Base-by-base conservation (phyloP, 441 rosid species). In the Jatropha multifida region DNA sequence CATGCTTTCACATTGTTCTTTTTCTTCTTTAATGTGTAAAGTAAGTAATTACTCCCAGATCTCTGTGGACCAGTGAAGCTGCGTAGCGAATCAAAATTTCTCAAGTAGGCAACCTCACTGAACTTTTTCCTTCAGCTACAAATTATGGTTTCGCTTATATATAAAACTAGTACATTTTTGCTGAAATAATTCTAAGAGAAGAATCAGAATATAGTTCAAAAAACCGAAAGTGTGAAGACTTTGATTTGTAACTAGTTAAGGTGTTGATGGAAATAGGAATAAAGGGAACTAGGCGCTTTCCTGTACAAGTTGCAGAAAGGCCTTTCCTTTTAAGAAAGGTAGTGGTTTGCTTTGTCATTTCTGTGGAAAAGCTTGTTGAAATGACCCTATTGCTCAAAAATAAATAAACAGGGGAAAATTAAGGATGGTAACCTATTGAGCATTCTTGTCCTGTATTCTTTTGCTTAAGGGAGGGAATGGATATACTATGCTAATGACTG, bases 151-250 rank as follows among this genome's bases (percentile, higher is more conserved):
- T 76, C 72, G 54, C 68, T 23, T 14, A 27, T 49, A 60, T 42
- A 69, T 74, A 55, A 65, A 46, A 60, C 41, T 37, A 20, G 32
- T 13, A 2, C 9, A 48, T 41, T 58, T 66, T 72, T 69, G 74
- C 67, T 64, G 65, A 68, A 76, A 65, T 71, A 69, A 76, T 27
- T 65, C 4, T 23, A 18, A 58, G 56, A 55, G 75, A 82, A 70
- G 88, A 84, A 88, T 84, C 81, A 73, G 88, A 88, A 88, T 80
- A 80, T 76, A 76, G 75, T 68, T 70, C 64, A 27, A 23, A 49
- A 65, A 77, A 73, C 88, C 85, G 81, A 83, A 82, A 88, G 89
- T 76, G 71, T 41, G 32, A 44, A 80, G 38, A 62, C 68, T 69
- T 81, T 65, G 81, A 55, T 69, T 12, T 74, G 71, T 69, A 72